A percentile compares a stretch with the other conserved stretches of the same genome.
Evolutionary conservation across 2,329 filamentous ascomycete genomes (phyloP).

Genomic region (Clonostachys rosea): DNA sequence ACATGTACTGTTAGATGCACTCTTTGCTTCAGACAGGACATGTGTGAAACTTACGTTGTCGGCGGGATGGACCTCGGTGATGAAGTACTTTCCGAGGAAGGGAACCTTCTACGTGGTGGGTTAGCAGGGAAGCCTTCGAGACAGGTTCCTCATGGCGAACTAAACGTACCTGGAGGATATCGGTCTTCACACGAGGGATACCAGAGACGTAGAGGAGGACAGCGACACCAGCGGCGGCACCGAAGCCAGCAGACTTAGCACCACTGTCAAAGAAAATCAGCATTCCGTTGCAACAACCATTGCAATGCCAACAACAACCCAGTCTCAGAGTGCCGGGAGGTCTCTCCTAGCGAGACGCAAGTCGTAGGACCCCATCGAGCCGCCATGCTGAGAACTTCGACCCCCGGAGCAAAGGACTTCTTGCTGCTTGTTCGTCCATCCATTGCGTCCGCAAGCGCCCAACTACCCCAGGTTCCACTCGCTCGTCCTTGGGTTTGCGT

Average conservation of each 20-base stretch:
- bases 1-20: conserved; percentile 11
- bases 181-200: conserved; percentile 53
- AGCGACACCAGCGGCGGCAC: conserved; percentile 51
- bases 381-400: no score
- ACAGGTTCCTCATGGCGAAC: background rate
- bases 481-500: no score
- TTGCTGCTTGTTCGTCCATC: no score
- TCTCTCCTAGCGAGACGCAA: no score
- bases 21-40: background rate
- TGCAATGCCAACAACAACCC: background rate
- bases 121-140: no score
- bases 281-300: background rate
- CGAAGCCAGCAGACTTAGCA: conserved; percentile 47
- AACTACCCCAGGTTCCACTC: no score
- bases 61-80: conserved; percentile 50
- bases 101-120: conserved; percentile 44
- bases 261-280: conserved; percentile 31
- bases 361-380: no score
- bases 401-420: no score
- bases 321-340: no score
- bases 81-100: conserved; percentile 43
- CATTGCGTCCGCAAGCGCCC: no score
- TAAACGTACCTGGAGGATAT: conserved; percentile 51
- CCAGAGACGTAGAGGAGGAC: conserved; percentile 58
- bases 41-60: conserved; percentile 51